These are phyloP conservation scores for Pisolithus marmoratus DNA, from an alignment of 768 basidiomycete genomes.

Conservation along the genomic window DNA sequence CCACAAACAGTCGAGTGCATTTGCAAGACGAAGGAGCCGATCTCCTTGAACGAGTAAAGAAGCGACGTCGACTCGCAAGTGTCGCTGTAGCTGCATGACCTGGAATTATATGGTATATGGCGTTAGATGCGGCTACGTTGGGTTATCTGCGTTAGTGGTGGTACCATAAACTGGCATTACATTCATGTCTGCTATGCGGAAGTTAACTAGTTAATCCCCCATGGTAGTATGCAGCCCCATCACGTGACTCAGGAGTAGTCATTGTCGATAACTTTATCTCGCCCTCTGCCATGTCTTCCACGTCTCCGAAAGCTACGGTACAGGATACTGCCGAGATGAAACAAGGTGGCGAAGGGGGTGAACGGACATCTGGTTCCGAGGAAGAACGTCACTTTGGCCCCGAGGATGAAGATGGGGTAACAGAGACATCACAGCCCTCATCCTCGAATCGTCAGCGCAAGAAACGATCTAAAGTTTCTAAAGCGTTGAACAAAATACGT, in stretches of 20 bases:
- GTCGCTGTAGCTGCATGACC: conserved; percentile 14
- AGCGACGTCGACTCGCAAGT: conserved; percentile 28
- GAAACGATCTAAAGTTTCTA: conserved; percentile 74
- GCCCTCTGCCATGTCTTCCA: conserved; percentile 20
- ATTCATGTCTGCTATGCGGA: too few relatives aligned
- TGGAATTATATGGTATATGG: neutral
- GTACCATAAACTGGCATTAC: too few relatives aligned
- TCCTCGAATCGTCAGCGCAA: conserved; percentile 73
- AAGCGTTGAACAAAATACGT: conserved; percentile 42
- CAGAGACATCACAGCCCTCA: conserved; percentile 25
- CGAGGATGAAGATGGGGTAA: conserved; percentile 5
- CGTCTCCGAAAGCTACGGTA: conserved; percentile 35
- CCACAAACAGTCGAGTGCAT: neutral
- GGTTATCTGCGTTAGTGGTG: too few relatives aligned
- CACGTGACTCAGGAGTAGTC: too few relatives aligned
- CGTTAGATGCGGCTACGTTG: too few relatives aligned
- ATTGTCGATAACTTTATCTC: too few relatives aligned
- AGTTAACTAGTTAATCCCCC: too few relatives aligned
- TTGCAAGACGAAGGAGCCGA: conserved; percentile 9
- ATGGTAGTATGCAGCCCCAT: too few relatives aligned
- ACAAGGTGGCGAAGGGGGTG: conserved; percentile 30
- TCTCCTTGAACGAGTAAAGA: conserved; percentile 40
- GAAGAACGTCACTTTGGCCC: conserved; percentile 21
- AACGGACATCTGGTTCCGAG: conserved; percentile 25
- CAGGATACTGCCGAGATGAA: conserved; percentile 39